Evolutionary conservation across 2,329 filamentous ascomycete genomes (phyloP).

Genomic region (Cercospora brassicicola): DNA sequence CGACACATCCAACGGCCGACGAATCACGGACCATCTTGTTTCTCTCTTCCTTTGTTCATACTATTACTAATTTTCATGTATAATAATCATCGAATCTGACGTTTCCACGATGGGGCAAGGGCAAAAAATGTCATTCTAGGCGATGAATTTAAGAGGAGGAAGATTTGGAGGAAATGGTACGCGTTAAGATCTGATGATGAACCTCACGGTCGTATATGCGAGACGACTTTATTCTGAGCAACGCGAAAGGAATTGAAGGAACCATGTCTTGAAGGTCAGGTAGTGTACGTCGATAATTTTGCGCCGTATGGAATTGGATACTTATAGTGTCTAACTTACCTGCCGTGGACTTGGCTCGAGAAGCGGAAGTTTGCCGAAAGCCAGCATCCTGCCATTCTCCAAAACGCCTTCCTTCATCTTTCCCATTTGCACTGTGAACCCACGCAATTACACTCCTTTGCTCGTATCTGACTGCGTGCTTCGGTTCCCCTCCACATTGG

Average conservation of each 20-base stretch:
- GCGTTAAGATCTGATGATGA: background rate
- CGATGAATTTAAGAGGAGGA: background rate
- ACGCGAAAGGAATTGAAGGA: background rate
- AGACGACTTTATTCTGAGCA: background rate
- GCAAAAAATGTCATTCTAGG: background rate
- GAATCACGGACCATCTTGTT: background rate
- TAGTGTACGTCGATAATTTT: background rate
- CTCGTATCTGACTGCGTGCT: background rate
- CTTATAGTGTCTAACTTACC: background rate
- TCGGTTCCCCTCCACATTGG: background rate
- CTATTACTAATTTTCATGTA: slow-evolving; percentile 5
- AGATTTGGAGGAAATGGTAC: background rate
- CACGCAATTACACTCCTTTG: background rate
- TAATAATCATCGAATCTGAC: background rate
- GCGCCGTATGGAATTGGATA: background rate
- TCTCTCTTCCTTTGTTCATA: background rate
- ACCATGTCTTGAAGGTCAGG: background rate
- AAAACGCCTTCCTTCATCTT: background rate
- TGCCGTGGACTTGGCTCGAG: background rate
- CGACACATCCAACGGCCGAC: background rate
- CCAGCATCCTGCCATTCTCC: slow-evolving; percentile 1
- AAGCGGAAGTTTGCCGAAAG: background rate
- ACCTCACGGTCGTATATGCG: background rate
- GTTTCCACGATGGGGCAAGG: background rate
- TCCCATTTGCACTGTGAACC: background rate